A percentile compares a stretch with the other conserved stretches of the same genome.
Evolutionary conservation across 139 green algal genomes (phyloP).

Genomic region (Chlorella sp.): DNA sequence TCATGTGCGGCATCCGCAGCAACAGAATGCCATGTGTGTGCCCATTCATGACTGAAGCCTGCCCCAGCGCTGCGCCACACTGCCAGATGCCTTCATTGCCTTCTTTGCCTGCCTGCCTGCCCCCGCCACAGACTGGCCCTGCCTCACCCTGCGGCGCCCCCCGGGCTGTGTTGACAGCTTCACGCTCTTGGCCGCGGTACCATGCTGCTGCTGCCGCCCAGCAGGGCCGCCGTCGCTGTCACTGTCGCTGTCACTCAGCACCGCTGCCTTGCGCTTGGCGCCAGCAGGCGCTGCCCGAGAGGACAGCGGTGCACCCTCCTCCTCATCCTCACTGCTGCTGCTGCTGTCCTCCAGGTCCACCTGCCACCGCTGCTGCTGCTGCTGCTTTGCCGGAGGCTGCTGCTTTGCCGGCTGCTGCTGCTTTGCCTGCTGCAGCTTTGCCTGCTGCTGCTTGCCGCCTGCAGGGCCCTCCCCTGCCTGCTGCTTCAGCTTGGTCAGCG

Average conservation of each 20-base stretch:
- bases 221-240: background rate
- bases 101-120: background rate
- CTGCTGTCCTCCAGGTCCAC: background rate
- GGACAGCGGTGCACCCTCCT: background rate
- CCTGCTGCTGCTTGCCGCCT: background rate
- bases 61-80: too few relatives aligned
- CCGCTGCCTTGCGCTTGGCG: constrained; percentile 15
- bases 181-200: background rate
- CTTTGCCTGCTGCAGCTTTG: background rate
- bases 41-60: too few relatives aligned
- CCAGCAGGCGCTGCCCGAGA: background rate
- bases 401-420: background rate
- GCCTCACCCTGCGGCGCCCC: background rate
- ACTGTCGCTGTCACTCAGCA: background rate
- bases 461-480: background rate
- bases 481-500: background rate
- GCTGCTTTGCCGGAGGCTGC: background rate
- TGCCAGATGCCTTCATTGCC: too few relatives aligned
- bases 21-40: too few relatives aligned
- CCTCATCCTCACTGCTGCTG: constrained; percentile 10
- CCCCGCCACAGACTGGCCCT: too few relatives aligned
- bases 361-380: background rate
- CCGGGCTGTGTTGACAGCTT: background rate
- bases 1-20: too few relatives aligned
- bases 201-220: background rate